Evolutionary conservation across 345 rosid species (phyloP).

Genomic region (Moricandia moricandioides): DNA sequence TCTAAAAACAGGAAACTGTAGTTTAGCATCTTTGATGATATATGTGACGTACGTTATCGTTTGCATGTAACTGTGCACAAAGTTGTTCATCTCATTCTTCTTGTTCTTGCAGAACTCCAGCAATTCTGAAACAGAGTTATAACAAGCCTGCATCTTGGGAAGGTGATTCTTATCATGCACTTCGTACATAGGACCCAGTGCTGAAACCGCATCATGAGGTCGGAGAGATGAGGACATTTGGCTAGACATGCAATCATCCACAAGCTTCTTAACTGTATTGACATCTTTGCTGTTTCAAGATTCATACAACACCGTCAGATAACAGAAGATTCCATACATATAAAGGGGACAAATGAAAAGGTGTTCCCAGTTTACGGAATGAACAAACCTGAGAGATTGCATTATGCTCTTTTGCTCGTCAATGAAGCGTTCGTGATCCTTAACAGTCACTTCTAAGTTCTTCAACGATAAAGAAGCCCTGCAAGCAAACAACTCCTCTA

Average conservation of each 20-base stretch:
- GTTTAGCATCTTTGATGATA: no score
- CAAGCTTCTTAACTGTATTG: slow-evolving; percentile 84
- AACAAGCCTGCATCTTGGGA: slow-evolving; percentile 75
- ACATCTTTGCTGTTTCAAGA: slow-evolving; percentile 85
- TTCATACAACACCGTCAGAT: slow-evolving; percentile 26
- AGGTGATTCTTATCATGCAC: slow-evolving; percentile 89
- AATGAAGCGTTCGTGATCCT: slow-evolving; percentile 62
- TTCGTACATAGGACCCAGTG: slow-evolving; percentile 96
- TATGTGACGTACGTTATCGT: no score
- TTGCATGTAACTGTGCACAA: slow-evolving; percentile 67
- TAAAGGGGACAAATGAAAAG: not conserved
- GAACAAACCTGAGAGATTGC: slow-evolving; percentile 90
- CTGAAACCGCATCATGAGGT: slow-evolving; percentile 98
- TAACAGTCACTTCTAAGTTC: slow-evolving; percentile 59
- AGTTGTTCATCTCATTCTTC: slow-evolving; percentile 87
- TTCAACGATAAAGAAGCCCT: slow-evolving; percentile 48
- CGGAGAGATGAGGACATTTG: slow-evolving; percentile 85
- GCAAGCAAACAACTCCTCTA: slow-evolving; percentile 65
- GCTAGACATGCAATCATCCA: slow-evolving; percentile 81
- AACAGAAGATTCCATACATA: not conserved
- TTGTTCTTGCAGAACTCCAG: slow-evolving; percentile 68
- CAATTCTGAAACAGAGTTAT: slow-evolving; percentile 53
- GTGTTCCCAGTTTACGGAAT: not conserved
- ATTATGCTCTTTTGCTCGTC: slow-evolving; percentile 79
- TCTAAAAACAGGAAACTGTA: no score